Evolutionary conservation across 352 stramenopile species (phyloP).

Genomic region (Globisporangium okanoganense): DNA sequence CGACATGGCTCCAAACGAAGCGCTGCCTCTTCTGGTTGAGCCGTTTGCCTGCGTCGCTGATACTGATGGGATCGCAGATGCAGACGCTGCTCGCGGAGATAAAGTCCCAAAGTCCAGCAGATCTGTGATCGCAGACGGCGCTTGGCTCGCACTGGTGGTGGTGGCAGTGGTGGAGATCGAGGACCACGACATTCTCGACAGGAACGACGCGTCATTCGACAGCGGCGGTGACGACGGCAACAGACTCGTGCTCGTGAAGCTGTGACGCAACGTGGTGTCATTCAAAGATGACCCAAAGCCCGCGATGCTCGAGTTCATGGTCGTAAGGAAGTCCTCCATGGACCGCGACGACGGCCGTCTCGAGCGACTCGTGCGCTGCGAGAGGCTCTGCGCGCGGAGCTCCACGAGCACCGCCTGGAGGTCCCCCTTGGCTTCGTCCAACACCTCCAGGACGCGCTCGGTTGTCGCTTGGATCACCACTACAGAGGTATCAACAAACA

Average conservation of each 20-base stretch:
- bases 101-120: conserved; percentile 12
- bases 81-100: conserved; percentile 14
- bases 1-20: conserved; percentile 5
- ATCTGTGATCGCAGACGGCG: conserved; percentile 6
- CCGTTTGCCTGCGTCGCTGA: conserved; percentile 6
- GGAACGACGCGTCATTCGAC: conserved; percentile 13
- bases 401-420: conserved; percentile 52
- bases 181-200: conserved; percentile 13
- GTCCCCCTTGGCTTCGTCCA: conserved; percentile 74
- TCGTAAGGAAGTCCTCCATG: conserved; percentile 64
- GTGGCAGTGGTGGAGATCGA: background rate
- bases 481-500: conserved; percentile 15
- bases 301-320: conserved; percentile 52
- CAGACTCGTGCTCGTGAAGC: conserved; percentile 25
- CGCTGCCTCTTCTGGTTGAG: background rate
- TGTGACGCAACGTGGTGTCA: conserved; percentile 3
- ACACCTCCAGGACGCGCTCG: conserved; percentile 54
- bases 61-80: conserved; percentile 14
- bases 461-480: conserved; percentile 78
- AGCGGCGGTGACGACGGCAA: conserved; percentile 29
- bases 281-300: conserved; percentile 4
- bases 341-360: conserved; percentile 52
- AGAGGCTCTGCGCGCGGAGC: conserved; percentile 55
- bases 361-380: conserved; percentile 26
- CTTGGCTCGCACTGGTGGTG: background rate